Conservation (phyloP, 2,329 filamentous ascomycete genomes). For the Gyromitra esculenta region DNA sequence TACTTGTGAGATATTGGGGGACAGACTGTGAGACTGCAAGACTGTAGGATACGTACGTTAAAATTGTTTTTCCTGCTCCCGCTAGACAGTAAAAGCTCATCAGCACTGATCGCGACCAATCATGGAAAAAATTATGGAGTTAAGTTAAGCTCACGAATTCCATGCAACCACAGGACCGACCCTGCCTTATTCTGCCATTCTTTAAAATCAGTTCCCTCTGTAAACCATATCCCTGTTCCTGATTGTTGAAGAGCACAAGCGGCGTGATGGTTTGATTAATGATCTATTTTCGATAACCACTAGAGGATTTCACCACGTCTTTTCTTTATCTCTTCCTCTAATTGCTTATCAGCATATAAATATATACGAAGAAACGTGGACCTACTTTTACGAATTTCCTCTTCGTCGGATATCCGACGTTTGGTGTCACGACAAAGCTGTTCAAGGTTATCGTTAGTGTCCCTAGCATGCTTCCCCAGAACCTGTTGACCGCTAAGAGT, state of each 20-base stretch:
- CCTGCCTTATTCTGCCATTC: constrained; percentile 12
- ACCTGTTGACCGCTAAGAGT: neutral
- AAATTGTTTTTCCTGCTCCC: constrained; percentile 44
- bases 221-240: constrained; percentile 34
- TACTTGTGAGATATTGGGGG: neutral
- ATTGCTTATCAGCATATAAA: neutral
- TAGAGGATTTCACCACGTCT: neutral
- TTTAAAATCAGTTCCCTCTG: neutral
- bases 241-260: constrained; percentile 28
- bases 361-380: neutral
- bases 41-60: constrained; percentile 21
- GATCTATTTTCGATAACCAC: constrained; percentile 20
- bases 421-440: constrained; percentile 23
- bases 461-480: neutral
- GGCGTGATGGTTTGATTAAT: constrained; percentile 16
- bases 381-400: constrained; percentile 13
- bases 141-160: constrained; percentile 28
- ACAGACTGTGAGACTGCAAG: neutral
- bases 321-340: constrained; percentile 9
- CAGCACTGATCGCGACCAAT: neutral
- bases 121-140: neutral
- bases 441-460: neutral
- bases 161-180: constrained; percentile 32
- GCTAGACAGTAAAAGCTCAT: neutral
- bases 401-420: neutral